Percentiles rank a stretch among this genome's conserved stretches.
phyloP scores from a whole-genome alignment of 306 rosid genomes.

The Alnus glutinosa region DNA sequence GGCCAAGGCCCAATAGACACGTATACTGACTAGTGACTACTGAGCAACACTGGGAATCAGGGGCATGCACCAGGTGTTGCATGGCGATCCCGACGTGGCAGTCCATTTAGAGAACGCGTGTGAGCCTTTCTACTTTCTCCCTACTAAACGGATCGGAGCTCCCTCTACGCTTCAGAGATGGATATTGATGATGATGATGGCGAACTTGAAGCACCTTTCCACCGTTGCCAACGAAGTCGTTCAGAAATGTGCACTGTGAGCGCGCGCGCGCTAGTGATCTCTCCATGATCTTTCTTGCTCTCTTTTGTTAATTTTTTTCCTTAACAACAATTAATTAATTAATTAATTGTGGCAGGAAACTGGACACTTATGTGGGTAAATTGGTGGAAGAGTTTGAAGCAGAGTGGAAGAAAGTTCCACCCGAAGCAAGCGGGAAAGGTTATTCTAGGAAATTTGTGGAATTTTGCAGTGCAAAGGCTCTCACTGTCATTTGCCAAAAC shows the following conservation, averaged over 20 bases:
- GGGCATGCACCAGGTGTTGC: conserved; percentile 23
- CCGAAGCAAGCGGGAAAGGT: conserved; percentile 25
- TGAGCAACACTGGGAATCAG: background rate
- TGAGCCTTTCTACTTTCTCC: background rate
- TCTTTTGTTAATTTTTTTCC: no score
- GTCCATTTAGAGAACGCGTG: background rate
- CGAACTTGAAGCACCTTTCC: conserved; percentile 42
- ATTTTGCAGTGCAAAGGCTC: conserved; percentile 64
- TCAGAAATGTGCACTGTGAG: conserved; percentile 32
- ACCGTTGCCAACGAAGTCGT: conserved; percentile 45
- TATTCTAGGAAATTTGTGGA: conserved; percentile 67
- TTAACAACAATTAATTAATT: no score
- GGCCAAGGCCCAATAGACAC: background rate
- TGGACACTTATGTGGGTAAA: conserved; percentile 49
- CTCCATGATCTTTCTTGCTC: background rate
- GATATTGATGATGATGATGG: background rate
- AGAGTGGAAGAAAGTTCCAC: conserved; percentile 39
- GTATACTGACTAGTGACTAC: background rate
- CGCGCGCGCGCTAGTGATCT: no score
- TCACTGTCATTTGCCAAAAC: conserved; percentile 38
- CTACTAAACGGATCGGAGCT: background rate
- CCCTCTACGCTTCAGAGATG: background rate
- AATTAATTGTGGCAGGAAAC: conserved; percentile 33
- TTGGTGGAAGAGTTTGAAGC: conserved; percentile 70
- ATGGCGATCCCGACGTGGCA: conserved; percentile 35